A percentile compares a stretch with the other conserved stretches of the same genome.
Evolutionary conservation across 2,329 filamentous ascomycete genomes (phyloP).

Genomic region (Scolecobasidium constrictum): DNA sequence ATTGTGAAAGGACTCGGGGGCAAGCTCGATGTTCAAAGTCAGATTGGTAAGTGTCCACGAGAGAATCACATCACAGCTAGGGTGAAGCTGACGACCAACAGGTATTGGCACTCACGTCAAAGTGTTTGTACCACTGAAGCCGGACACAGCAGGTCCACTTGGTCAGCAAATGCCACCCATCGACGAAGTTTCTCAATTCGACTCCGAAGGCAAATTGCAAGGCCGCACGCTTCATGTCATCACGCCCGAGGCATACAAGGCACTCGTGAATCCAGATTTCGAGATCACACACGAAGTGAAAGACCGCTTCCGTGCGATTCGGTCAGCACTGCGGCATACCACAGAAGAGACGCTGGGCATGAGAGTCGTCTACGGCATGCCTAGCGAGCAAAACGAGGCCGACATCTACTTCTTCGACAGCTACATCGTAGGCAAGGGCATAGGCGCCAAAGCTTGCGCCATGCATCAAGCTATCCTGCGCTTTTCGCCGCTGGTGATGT

Average conservation of each 20-base stretch:
- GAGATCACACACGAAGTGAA: neutral
- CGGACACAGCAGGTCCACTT: neutral
- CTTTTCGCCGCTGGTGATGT: neutral
- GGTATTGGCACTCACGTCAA: slow-evolving; percentile 1
- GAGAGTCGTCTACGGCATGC: slow-evolving; percentile 1
- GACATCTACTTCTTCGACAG: slow-evolving; percentile 8
- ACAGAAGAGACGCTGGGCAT: neutral
- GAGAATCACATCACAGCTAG: neutral
- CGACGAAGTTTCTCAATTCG: neutral
- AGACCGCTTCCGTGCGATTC: neutral
- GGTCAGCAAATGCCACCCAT: neutral
- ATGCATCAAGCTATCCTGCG: neutral
- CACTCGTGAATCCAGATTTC: neutral
- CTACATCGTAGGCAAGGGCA: neutral
- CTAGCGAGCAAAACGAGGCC: neutral
- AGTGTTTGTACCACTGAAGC: neutral
- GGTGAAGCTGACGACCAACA: no score
- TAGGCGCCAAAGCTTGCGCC: neutral
- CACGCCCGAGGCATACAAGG: neutral
- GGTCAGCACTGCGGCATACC: neutral
- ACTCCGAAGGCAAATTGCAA: neutral
- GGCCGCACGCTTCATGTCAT: neutral
- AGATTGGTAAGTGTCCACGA: no score
- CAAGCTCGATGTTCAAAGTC: slow-evolving; percentile 5
- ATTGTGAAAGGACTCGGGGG: slow-evolving; percentile 8